Base-by-base conservation (phyloP, 306 rosid genomes). In the Benincasa hispida region DNA sequence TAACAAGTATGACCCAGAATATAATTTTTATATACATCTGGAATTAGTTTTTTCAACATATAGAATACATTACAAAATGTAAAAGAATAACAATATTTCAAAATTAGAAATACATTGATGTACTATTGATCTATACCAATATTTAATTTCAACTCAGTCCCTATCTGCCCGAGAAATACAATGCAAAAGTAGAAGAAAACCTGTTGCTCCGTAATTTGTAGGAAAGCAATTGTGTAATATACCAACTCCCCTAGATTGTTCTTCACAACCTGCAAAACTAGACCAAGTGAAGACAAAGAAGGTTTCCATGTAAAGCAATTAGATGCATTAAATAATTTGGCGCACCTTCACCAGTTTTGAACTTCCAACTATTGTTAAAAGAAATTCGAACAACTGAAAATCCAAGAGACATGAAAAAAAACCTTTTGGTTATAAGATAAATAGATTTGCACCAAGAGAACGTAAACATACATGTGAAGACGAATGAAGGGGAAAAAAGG, bases 151-250 rank as follows among this genome's bases (percentile, higher is more conserved):
- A 68, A 68, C 10, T 68, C 19, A 39, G 12, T 10, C 51, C 18
- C 18, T 12, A 13, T 41, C 2, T n/a, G 54, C 30, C 27, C 12
- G 1, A 68, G 54, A 22, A 68, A 48, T 9, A 10, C 47, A 67
- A 56, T 6, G 35, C 39, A 21, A 59, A 54, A n/a, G 60, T 51
- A 19, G 14, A 19, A 68, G 12, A 21, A 63, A 57, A 90, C 97
- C 98, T 93, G 98, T 13, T 88, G 92, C 79, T 85, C 91, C 34
- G 97, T 93, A 75, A 93, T 91, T 82, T 93, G 98, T 84, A 93
- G 92, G 83, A 93, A 93, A 79, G 90, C 90, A 75, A 93, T 90
- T 66, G 94, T 91, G 84, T 87, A 84, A 87, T 91, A 90, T 24
- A 82, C 97, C 94, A 93, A 82, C 83, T 93, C 98, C 76, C 85